phyloP scores from a whole-genome alignment of 345 rosid species.

The Salix exigua region DNA sequence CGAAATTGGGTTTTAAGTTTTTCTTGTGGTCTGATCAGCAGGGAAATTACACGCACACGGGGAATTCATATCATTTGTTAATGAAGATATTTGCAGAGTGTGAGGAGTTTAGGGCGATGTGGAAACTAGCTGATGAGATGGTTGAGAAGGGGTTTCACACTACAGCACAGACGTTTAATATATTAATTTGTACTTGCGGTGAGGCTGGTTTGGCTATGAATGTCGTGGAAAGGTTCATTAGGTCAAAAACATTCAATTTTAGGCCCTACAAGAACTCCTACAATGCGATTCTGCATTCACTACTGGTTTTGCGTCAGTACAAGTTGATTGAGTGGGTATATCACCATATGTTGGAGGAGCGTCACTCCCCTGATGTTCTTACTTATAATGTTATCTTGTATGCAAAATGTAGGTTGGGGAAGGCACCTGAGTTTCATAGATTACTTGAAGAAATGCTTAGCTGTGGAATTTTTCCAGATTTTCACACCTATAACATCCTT shows the following conservation, averaged over 20 bases:
- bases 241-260: constrained; percentile 65
- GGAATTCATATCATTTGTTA: constrained; percentile 60
- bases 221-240: constrained; percentile 76
- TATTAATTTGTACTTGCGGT: constrained; percentile 73
- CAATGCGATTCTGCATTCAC: constrained; percentile 64
- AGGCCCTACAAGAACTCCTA: constrained; percentile 76
- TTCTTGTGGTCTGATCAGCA: constrained; percentile 69
- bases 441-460: constrained; percentile 76
- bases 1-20: constrained; percentile 64
- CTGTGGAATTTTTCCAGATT: constrained; percentile 60
- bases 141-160: constrained; percentile 58
- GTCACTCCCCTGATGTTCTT: constrained; percentile 51
- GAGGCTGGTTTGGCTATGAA: constrained; percentile 67
- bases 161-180: constrained; percentile 78
- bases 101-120: constrained; percentile 82
- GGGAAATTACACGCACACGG: constrained; percentile 57
- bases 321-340: constrained; percentile 86
- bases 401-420: constrained; percentile 70
- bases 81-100: constrained; percentile 79
- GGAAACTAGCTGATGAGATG: constrained; percentile 91
- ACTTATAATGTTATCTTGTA: constrained; percentile 74
- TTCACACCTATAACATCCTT: constrained; percentile 73
- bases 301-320: constrained; percentile 55
- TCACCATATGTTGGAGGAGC: constrained; percentile 65
- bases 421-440: constrained; percentile 54